Evolutionary conservation across 148 eudicot genomes (phyloP).

Genomic region (Camellia japonica): DNA sequence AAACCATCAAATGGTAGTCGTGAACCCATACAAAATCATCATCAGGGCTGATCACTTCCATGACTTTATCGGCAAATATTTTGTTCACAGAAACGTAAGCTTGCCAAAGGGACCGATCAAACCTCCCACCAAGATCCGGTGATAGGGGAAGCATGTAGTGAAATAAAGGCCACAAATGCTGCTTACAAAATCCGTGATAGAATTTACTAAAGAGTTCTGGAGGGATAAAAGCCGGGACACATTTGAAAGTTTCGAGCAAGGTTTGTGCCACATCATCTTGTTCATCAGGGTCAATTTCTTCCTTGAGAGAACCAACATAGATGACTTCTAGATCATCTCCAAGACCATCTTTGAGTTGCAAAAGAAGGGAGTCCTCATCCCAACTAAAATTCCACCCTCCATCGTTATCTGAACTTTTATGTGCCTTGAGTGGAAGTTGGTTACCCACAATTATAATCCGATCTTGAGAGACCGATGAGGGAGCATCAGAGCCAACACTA

Average conservation of each 20-base stretch:
- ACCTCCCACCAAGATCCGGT: constrained; percentile 79
- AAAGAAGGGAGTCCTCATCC: constrained; percentile 90
- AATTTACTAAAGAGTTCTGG: constrained; percentile 65
- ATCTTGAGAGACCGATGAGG: constrained; percentile 60
- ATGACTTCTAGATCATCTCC: constrained; percentile 71
- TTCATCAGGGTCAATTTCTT: constrained; percentile 56
- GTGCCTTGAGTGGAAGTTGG: constrained; percentile 69
- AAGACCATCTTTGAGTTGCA: constrained; percentile 78
- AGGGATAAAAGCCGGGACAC: constrained; percentile 84
- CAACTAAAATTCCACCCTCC: constrained; percentile 72
- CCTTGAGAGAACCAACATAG: constrained; percentile 70
- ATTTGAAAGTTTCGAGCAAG: constrained; percentile 69
- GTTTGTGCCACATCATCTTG: constrained; percentile 76
- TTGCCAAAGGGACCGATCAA: constrained; percentile 74
- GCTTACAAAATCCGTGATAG: constrained; percentile 86
- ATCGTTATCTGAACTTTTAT: constrained; percentile 40
- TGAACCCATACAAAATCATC: constrained; percentile 89
- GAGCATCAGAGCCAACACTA: constrained; percentile 62
- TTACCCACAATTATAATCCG: constrained; percentile 81
- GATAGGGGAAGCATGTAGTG: constrained; percentile 91
- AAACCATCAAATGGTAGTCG: constrained; percentile 80
- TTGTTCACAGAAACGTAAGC: constrained; percentile 82
- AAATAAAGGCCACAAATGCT: constrained; percentile 82
- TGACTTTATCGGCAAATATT: constrained; percentile 82
- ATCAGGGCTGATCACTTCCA: constrained; percentile 80